Base-by-base conservation (phyloP, 495 filamentous ascomycete species). In the Staphylotrichum tortipilum region DNA sequence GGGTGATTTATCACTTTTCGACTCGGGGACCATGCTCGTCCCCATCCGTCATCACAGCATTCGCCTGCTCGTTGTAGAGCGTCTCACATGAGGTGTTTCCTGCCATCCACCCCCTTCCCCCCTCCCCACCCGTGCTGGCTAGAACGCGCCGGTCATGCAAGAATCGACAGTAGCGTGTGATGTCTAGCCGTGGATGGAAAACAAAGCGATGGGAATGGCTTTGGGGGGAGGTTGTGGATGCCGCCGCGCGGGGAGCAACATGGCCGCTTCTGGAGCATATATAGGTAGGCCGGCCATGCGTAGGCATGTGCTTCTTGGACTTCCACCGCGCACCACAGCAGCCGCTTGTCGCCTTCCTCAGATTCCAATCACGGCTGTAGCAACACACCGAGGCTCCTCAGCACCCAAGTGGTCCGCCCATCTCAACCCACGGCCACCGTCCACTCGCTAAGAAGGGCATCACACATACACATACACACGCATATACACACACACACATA, bases 1-100 rank as follows among this genome's bases (percentile, higher is more conserved):
- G n/a, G n/a, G 30, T 51, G 43, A 56, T 52, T 30, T 52, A 44
- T 52, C 54, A 52, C 26, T 35, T 40, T 22, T 21, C 26, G 10
- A 22, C 21, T 8, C n/a, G 18, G 21, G 30, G 26, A 48, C 43
- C 24, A 42, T 24, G 30, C 24, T 33, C 30, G 30, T 19, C 3
- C 43, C 26, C 26, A 28, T 10, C n/a, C 42, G 29, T n/a, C 45
- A 38, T 49, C 45, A 54, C 44, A 49, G 38, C 23, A 48, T 38
- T 7, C 35, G 21, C 3, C 22, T 48, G 3, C 34, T 38, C 45
- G 39, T 38, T 38, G 45, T 29, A 18, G 10, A 15, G 26, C 47
- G 47, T 50, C 23, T 37, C 47, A 50, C 47, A 50, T 44, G 47
- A 22, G 47, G 30, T 30, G 47, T 39, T 33, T 18, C 23, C 14